phyloP scores from a whole-genome alignment of 305 asterid species.

The Nicotiana rustica region DNA sequence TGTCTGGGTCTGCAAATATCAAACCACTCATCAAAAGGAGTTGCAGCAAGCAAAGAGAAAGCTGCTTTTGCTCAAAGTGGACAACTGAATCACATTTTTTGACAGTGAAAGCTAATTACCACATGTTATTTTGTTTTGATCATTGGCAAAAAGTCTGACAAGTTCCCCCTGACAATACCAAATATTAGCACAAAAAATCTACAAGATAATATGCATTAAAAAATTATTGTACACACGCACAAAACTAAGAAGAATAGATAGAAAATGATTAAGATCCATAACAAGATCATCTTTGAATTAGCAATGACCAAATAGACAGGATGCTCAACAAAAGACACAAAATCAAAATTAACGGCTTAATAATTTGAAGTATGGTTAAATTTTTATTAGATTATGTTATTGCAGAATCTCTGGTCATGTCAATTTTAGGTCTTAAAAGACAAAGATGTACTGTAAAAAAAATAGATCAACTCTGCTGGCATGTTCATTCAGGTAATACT shows the following conservation, averaged over 20 bases:
- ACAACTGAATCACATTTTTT: constrained; percentile 21
- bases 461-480: background rate
- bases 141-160: constrained; percentile 94
- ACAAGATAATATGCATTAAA: constrained; percentile 34
- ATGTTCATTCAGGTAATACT: background rate
- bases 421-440: background rate
- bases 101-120: constrained; percentile 57
- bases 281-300: background rate
- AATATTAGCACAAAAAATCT: constrained; percentile 39
- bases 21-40: constrained; percentile 28
- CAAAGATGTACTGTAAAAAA: background rate
- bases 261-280: constrained; percentile 12
- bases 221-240: background rate
- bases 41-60: constrained; percentile 25
- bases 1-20: constrained; percentile 72
- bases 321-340: background rate
- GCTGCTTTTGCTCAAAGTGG: constrained; percentile 17
- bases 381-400: background rate
- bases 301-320: constrained; percentile 24
- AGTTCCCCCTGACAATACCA: constrained; percentile 80
- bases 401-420: background rate
- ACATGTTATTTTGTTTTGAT: constrained; percentile 91
- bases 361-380: constrained; percentile 8
- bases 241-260: background rate
- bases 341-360: background rate